A percentile compares a stretch with the other conserved stretches of the same genome.
Conservation (phyloP, 352 stramenopile species). For the Phytophthora rubi region DNA sequence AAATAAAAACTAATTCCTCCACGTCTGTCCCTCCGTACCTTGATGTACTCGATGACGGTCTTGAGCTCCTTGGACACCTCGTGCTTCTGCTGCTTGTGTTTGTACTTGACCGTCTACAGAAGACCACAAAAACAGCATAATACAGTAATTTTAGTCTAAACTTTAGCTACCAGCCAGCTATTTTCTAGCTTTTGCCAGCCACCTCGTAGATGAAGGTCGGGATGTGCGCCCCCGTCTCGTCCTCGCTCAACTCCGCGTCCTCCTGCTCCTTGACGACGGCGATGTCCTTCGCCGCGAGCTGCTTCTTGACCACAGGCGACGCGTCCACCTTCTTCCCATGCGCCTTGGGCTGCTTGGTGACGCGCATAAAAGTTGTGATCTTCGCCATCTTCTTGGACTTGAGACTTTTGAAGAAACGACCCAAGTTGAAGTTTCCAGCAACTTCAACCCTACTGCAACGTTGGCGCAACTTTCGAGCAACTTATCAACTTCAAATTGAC, state of each 20-base stretch:
- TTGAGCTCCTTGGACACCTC: constrained; percentile 43
- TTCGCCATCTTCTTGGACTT: constrained; percentile 50
- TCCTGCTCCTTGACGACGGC: constrained; percentile 16
- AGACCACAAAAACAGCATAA: not conserved
- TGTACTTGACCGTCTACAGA: constrained; percentile 61
- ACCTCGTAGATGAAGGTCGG: constrained; percentile 68
- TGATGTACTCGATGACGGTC: constrained; percentile 56
- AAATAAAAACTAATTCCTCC: not conserved
- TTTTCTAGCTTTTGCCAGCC: constrained; percentile 2
- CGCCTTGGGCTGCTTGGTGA: constrained; percentile 61
- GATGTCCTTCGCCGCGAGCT: constrained; percentile 1
- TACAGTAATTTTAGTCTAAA: not conserved
- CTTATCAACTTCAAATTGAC: not conserved
- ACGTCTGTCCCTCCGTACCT: constrained; percentile 26
- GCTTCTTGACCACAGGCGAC: constrained; percentile 23
- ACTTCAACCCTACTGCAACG: constrained; percentile 1
- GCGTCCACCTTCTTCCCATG: constrained; percentile 36
- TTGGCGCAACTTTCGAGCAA: constrained; percentile 3
- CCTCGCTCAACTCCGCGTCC: constrained; percentile 13
- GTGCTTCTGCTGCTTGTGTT: constrained; percentile 41
- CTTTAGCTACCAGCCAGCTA: not conserved
- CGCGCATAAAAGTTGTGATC: constrained; percentile 75
- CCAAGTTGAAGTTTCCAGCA: constrained; percentile 17
- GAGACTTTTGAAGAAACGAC: not conserved
- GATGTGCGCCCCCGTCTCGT: constrained; percentile 46